Conservation (phyloP, 1,284 basidiomycete genomes). For the Ustilago xerochloae region DNA sequence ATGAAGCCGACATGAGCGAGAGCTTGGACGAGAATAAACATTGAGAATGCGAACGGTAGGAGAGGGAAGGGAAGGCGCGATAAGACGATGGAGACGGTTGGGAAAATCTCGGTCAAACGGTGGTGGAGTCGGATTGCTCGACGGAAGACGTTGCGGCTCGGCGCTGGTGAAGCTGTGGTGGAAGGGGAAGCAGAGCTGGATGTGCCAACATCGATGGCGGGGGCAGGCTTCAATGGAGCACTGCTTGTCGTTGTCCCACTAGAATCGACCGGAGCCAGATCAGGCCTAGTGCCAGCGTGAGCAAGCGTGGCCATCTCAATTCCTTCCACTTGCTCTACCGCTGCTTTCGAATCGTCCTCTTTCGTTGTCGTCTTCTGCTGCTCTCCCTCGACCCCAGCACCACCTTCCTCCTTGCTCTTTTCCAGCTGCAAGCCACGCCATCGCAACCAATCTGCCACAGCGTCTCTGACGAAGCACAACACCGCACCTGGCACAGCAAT, state of each 20-base stretch:
- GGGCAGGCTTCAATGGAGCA: background rate
- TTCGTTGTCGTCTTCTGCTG: constrained; percentile 20
- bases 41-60: constrained; percentile 90
- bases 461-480: constrained; percentile 78
- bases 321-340: constrained; percentile 20
- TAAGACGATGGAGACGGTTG: constrained; percentile 78
- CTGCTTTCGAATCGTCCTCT: constrained; percentile 13
- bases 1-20: constrained; percentile 91
- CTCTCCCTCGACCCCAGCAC: constrained; percentile 6
- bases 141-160: constrained; percentile 28
- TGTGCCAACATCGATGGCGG: background rate
- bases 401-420: constrained; percentile 8
- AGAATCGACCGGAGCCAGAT: background rate
- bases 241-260: background rate
- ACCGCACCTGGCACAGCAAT: constrained; percentile 88
- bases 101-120: constrained; percentile 72
- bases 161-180: background rate
- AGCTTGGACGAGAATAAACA: constrained; percentile 92
- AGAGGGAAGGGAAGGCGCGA: constrained; percentile 82
- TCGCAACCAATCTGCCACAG: constrained; percentile 73
- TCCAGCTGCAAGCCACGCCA: constrained; percentile 28
- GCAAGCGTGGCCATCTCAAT: constrained; percentile 37
- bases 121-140: constrained; percentile 8
- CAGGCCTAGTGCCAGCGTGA: constrained; percentile 16
- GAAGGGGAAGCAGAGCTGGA: background rate